Base-by-base conservation (phyloP, 495 filamentous ascomycete species). In the Geopyxis carbonaria region DNA sequence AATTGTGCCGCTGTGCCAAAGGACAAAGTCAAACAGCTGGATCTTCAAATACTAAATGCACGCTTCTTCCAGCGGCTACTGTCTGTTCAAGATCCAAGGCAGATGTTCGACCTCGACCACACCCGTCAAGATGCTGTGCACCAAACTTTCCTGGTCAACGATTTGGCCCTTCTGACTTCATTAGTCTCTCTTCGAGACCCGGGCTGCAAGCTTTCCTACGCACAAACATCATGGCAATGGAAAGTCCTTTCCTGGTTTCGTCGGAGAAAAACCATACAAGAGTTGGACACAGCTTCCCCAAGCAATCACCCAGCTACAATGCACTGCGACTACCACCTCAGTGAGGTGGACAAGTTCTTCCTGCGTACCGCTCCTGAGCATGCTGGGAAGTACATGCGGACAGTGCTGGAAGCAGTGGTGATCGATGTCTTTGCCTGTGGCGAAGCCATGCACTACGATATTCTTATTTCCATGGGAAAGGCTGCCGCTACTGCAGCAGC, bases 11-110 rank as follows among this genome's bases (percentile, higher is more conserved):
- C 13, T 5, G 5, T 30, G 27, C 11, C 2, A 30, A 15, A 14
- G 21, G n/a, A 14, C 1, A 15, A 15, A 14, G 36, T 23, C 10
- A 37, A 23, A 25, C 13, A 5, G 16, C n/a, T 39, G 10, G 13
- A 29, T 19, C n/a, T 39, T 7, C 28, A 25, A 19, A 25, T 39
- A n/a, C 16, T 39, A 22, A 55, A 54, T 22, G 47, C 52, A 4
- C 38, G 52, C 4, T 56, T 56, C 27, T 56, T 56, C 23, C 28
- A 43, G 21, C 43, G 52, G 3, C 55, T 55, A 35, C 55, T 56
- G 29, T 44, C 52, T 13, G 44, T 44, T 8, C 52, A 56, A 22
- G 51, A 56, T 23, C 51, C 52, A 24, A 27, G 28, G 10, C 52
- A 56, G 27, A 51, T 51, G 6, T 22, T 55, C n/a, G 55, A 50